Base-by-base conservation (phyloP, 139 green algal genomes). In the Picochlorum costavermella region DNA sequence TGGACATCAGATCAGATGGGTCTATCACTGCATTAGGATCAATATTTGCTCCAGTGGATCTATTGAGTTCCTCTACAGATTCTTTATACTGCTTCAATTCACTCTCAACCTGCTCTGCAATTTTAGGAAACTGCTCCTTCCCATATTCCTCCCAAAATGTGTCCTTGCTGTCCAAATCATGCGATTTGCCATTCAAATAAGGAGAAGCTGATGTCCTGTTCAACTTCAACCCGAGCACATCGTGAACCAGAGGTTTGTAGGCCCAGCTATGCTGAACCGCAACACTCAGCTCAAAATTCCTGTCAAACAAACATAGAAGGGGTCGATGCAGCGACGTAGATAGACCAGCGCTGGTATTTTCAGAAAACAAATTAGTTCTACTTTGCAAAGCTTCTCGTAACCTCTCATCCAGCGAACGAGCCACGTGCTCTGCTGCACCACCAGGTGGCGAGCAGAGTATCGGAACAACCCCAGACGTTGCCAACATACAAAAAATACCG, bases 181-280 rank as follows among this genome's bases (percentile, higher is more conserved):
- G 95, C 13, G 69, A 71, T 66, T 86, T 87, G 60, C 61, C 60
- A 31, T 56, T 56, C 31, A n/a, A 30, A 23, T 57, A 26, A 61
- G 65, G n/a, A 49, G 10, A 10, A 51, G 40, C 28, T 20, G 31
- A 16, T 50, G 92, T 56, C 13, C 89, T 78, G 78, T 98, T 98
- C 0, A 96, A 74, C 16, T 79, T 68, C 78, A 99, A 68, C n/a
- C 81, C 84, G 49, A 99, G 74, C 50, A 95, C 77, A 65, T 98
- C 93, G 56, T 97, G 88, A 61, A 99, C 94, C n/a, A 99, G 72
- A 10, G 94, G 90, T 64, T 95, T 88, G 76, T 99, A 99, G 0
- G 85, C 92, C 88, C 90, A 99, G 11, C 69, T 51, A 69, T 99
- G 94, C 74, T 96, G 88, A 66, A 97, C 68, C 58, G 77, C 75